phyloP scores from a whole-genome alignment of 148 eudicot genomes.

The Vaccinium macrocarpon region DNA sequence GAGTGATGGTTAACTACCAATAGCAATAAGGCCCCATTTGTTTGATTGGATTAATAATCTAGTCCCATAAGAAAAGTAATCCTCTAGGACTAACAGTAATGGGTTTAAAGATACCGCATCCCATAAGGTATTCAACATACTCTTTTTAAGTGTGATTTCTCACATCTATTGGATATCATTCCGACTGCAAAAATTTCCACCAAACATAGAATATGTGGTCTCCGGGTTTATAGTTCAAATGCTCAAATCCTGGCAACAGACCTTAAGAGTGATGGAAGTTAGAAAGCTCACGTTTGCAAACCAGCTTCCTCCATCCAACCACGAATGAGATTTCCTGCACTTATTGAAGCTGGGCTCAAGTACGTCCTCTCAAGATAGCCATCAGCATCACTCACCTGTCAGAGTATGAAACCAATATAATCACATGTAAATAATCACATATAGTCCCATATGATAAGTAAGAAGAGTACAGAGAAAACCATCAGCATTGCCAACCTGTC shows the following conservation, averaged over 20 bases:
- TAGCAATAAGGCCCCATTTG: neutral
- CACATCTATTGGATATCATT: neutral
- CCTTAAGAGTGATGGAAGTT: constrained; percentile 6
- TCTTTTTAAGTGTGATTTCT: neutral
- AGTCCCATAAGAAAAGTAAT: neutral
- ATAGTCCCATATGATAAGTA: neutral
- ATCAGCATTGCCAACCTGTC: neutral
- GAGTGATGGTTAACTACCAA: neutral
- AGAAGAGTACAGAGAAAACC: neutral
- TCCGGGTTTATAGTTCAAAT: neutral
- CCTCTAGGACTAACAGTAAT: neutral
- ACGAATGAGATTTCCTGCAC: constrained; percentile 65
- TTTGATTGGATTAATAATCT: neutral
- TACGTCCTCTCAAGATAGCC: constrained; percentile 90
- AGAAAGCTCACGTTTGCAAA: constrained; percentile 65
- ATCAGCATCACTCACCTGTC: constrained; percentile 86
- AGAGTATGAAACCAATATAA: constrained; percentile 16
- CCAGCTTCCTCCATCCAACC: constrained; percentile 98
- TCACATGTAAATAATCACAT: neutral
- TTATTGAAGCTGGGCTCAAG: constrained; percentile 80
- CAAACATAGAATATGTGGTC: neutral
- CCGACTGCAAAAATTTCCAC: neutral
- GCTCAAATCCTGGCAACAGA: neutral
- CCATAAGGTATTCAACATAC: neutral
- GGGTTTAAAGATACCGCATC: neutral